Evolutionary conservation across 345 rosid species (phyloP).

Genomic region (Reutealis trisperma): DNA sequence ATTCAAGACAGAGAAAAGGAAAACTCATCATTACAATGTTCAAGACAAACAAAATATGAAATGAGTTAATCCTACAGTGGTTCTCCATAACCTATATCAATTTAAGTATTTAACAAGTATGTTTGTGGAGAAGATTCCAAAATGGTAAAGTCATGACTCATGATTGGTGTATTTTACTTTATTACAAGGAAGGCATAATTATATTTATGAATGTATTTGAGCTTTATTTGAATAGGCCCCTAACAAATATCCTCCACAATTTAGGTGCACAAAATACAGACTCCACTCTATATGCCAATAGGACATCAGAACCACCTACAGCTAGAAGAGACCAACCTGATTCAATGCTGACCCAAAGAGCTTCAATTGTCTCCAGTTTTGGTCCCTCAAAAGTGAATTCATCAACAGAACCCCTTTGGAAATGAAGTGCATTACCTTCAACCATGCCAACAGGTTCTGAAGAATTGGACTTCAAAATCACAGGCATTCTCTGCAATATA

Average conservation of each 20-base stretch:
- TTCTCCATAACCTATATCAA: neutral
- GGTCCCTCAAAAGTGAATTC: conserved; percentile 71
- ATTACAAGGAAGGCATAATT: neutral
- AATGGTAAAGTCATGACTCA: neutral
- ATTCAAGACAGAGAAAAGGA: conserved; percentile 8
- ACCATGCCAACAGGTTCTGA: conserved; percentile 24
- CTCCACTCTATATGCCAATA: neutral
- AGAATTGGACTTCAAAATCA: conserved; percentile 37
- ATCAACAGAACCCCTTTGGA: conserved; percentile 77
- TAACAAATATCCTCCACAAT: neutral
- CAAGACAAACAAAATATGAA: neutral
- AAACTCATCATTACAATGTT: conserved; percentile 2
- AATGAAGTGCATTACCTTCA: conserved; percentile 42
- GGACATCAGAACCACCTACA: neutral
- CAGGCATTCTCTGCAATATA: conserved; percentile 63
- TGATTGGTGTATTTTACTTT: neutral
- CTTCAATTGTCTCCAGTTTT: conserved; percentile 48
- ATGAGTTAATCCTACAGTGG: neutral
- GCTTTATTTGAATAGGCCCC: neutral
- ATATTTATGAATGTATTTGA: neutral
- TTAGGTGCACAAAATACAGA: neutral
- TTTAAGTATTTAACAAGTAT: neutral
- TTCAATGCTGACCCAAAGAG: conserved; percentile 78
- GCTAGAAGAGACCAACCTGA: conserved; percentile 57
- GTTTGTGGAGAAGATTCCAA: neutral